These are phyloP conservation scores for Rhizophagus prolifer DNA, from an alignment of 192 early-diverging fungal species.

Conservation along the genomic window DNA sequence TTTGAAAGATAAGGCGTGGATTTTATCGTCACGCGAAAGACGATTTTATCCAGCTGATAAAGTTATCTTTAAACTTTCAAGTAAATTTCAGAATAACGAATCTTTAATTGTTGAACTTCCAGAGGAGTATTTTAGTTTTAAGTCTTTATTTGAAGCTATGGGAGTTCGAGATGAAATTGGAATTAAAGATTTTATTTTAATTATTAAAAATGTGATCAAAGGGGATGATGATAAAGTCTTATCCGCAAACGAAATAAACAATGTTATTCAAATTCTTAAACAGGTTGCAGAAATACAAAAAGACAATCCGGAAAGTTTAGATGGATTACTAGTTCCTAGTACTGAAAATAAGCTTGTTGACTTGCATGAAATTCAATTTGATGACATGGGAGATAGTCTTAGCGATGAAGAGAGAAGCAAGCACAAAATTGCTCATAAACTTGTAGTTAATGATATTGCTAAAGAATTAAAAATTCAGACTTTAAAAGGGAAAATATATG, in stretches of 20 bases:
- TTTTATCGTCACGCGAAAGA: not conserved
- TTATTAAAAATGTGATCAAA: not conserved
- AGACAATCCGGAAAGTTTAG: not conserved
- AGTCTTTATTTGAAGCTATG: not conserved
- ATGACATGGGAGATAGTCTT: not conserved
- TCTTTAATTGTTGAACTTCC: not conserved
- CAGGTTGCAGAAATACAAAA: not conserved
- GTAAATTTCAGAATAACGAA: not conserved
- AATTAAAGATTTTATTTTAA: not conserved
- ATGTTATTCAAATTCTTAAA: not conserved
- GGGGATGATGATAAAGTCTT: not conserved
- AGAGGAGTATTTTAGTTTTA: not conserved
- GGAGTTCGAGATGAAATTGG: not conserved
- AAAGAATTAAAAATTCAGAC: not conserved
- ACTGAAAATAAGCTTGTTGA: not conserved
- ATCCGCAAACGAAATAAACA: not conserved
- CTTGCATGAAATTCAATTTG: conserved; percentile 5
- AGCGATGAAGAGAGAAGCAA: not conserved
- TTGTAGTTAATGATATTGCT: not conserved
- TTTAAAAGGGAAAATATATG: not conserved
- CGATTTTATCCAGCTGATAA: not conserved
- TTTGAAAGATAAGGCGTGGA: not conserved
- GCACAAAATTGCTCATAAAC: not conserved
- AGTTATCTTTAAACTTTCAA: not conserved
- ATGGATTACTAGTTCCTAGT: not conserved